These are phyloP conservation scores for Aspergillus bertholletiae DNA, from an alignment of 495 filamentous ascomycete species.

Conservation along the genomic window DNA sequence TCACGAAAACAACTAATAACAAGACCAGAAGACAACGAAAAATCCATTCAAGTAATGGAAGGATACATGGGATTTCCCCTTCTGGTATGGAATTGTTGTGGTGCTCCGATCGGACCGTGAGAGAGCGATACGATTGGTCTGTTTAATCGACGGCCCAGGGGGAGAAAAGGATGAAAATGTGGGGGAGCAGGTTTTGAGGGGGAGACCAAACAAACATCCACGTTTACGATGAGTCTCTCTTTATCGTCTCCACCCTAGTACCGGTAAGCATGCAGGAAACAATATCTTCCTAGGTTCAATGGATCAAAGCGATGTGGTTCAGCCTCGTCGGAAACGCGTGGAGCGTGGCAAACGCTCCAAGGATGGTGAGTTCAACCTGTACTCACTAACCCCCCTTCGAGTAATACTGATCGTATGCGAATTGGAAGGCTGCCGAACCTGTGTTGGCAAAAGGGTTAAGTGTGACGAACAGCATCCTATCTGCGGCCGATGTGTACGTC, in stretches of 20 bases:
- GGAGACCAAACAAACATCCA: neutral
- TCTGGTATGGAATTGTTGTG: too few species aligned
- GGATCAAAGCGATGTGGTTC: neutral
- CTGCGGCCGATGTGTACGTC: slow-evolving; percentile 10
- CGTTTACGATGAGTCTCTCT: neutral
- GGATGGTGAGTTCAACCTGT: slow-evolving; percentile 1
- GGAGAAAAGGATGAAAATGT: neutral
- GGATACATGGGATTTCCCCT: too few species aligned
- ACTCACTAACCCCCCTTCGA: neutral
- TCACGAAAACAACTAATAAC: too few species aligned
- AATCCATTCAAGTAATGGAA: too few species aligned
- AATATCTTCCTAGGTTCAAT: neutral
- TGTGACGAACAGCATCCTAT: slow-evolving; percentile 14
- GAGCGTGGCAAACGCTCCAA: slow-evolving; percentile 11
- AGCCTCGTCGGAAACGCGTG: slow-evolving; percentile 6
- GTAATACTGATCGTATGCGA: neutral
- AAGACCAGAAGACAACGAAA: too few species aligned
- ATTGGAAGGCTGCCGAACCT: slow-evolving; percentile 9
- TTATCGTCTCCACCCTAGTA: neutral
- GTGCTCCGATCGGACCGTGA: neutral
- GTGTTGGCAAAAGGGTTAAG: slow-evolving; percentile 11
- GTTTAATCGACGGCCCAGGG: slow-evolving; percentile 10
- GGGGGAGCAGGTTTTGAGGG: neutral
- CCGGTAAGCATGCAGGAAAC: neutral
- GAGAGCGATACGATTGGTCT: slow-evolving; percentile 4